A percentile compares a stretch with the other conserved stretches of the same genome.
These are phyloP conservation scores for Erysimum cheiri DNA, from an alignment of 441 rosid genomes.

Conservation along the genomic window DNA sequence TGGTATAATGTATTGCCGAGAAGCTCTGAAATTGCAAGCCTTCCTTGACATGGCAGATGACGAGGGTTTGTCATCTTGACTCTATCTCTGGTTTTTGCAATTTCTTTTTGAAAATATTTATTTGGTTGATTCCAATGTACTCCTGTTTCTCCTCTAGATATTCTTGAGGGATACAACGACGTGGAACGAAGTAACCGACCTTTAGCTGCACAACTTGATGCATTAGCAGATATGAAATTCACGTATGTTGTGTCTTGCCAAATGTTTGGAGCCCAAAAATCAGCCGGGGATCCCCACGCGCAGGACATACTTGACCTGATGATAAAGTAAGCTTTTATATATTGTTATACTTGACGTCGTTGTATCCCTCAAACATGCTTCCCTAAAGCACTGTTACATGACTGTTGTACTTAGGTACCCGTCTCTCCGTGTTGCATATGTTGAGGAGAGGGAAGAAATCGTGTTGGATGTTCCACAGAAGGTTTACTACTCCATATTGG, in stretches of 20 bases:
- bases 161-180: slow-evolving; percentile 83
- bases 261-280: slow-evolving; percentile 81
- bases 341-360: slow-evolving; percentile 15
- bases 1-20: slow-evolving; percentile 98
- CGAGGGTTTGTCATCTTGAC: slow-evolving; percentile 61
- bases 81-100: slow-evolving; percentile 26
- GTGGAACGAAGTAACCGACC: slow-evolving; percentile 72
- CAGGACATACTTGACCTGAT: slow-evolving; percentile 83
- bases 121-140: slow-evolving; percentile 6
- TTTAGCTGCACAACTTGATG: slow-evolving; percentile 77
- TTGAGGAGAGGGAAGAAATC: slow-evolving; percentile 94
- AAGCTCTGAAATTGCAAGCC: slow-evolving; percentile 89
- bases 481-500: slow-evolving; percentile 85
- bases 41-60: slow-evolving; percentile 87
- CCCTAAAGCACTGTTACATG: slow-evolving; percentile 29
- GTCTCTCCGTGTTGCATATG: slow-evolving; percentile 94
- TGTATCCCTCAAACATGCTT: slow-evolving; percentile 23
- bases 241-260: slow-evolving; percentile 87
- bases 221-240: slow-evolving; percentile 90
- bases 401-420: slow-evolving; percentile 68
- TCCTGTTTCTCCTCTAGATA: slow-evolving; percentile 59
- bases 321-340: slow-evolving; percentile 70
- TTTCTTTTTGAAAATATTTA: slow-evolving; percentile 20
- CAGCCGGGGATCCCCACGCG: slow-evolving; percentile 94
- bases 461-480: slow-evolving; percentile 47